Evolutionary conservation across 1,284 basidiomycete species (phyloP).

Genomic region (Irpex sp.): DNA sequence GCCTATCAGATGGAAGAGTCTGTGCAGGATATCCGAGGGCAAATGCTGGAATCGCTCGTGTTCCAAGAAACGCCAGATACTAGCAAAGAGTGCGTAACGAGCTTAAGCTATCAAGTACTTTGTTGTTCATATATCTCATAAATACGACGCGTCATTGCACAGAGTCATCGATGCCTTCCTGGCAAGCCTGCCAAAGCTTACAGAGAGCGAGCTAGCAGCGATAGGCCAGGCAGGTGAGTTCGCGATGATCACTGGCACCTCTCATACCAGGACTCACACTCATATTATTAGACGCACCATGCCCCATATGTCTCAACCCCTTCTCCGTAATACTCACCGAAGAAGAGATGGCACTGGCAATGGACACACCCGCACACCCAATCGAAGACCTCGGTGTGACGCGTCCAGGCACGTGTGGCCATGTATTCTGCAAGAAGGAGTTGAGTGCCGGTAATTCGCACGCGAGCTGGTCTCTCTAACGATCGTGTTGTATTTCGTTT

Average conservation of each 20-base stretch:
- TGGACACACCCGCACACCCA: conserved; percentile 73
- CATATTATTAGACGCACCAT: conserved; percentile 47
- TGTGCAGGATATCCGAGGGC: neutral
- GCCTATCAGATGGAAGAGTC: neutral
- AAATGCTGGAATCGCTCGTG: neutral
- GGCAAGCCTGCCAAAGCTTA: conserved; percentile 37
- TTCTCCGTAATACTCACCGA: conserved; percentile 65
- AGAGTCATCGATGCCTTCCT: conserved; percentile 28
- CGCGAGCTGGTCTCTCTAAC: conserved; percentile 7
- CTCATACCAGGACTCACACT: no score
- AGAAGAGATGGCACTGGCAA: conserved; percentile 55
- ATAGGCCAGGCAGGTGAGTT: conserved; percentile 35
- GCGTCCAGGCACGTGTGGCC: conserved; percentile 59
- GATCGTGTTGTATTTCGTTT: neutral
- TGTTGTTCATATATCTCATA: no score
- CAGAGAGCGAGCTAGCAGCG: conserved; percentile 36
- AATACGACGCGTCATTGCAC: neutral
- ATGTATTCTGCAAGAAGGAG: conserved; percentile 76
- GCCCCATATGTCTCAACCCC: conserved; percentile 68
- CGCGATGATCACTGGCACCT: neutral
- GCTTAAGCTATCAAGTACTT: no score
- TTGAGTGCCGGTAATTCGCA: conserved; percentile 28
- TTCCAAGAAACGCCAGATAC: neutral
- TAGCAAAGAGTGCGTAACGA: conserved; percentile 3
- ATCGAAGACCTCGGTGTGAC: conserved; percentile 68